Base-by-base conservation (phyloP, 805 yeast genomes). In the Priceomyces castillae region DNA sequence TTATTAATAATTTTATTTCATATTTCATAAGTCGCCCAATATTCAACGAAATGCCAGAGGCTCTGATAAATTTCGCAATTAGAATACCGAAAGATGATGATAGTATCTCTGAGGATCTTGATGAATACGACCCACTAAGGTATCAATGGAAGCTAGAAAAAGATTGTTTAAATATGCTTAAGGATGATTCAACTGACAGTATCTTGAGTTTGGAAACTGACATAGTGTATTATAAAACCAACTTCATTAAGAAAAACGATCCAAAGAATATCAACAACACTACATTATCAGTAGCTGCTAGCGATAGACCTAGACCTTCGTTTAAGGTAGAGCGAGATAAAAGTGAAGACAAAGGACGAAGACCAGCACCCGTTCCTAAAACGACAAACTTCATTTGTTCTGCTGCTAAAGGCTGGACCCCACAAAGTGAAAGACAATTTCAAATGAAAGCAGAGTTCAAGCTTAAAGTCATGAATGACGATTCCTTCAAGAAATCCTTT, bases 1-100 rank as follows among this genome's bases (percentile, higher is more conserved):
- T 61, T 37, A 63, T 69, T 26, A 64, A 64, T 42, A 68, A 66
- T 49, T 59, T 71, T 50, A 51, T 71, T 44, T 54, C 64, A 31
- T 70, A 64, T 46, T 71, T 71, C 50, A 60, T 68, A 40, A 69
- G 63, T 48, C 74, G 69, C 51, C 74, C 76, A 6, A 65, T 70
- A 10, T 71, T 71, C 52, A 68, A 69, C 46, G 76, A 71, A 46
- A 67, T 71, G 16, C 73, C 75, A 2, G 74, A 67, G 46, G 64
- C 69, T 15, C 54, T 56, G 23, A 44, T 69, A 28, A 69, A 67
- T 50, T 62, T 43, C 39, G 74, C 76, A 23, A 35, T 42, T 15
- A 49, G 62, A 25, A 44, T 54, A 3, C 40, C 39, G 9, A 36
- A 37, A 37, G 43, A 40, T 2, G 53, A 48, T 3, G 46, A 38